Evolutionary conservation across 495 filamentous ascomycete species (phyloP), one percentile per base, ranked within the genome.

Genomic region (Penicillium macrosclerotiorum): DNA sequence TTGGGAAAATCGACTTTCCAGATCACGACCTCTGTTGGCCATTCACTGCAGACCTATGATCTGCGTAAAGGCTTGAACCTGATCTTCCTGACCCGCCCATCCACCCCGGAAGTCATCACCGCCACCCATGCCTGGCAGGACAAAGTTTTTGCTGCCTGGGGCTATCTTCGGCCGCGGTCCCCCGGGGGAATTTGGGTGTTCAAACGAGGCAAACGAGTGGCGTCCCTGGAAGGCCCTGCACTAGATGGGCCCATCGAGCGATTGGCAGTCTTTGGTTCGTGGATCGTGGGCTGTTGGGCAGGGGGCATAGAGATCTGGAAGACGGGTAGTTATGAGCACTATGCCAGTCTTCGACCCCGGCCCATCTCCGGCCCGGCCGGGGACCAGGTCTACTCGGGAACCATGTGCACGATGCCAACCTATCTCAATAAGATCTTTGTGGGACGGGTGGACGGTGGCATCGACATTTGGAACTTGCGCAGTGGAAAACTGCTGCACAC

Each of bases 381-480:
- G 12, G 76, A 72, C 41, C 77, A 74, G 47, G 71, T 83, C 48
- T 76, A 93, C 17, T 87, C 85, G 0, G 85, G 86, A 6, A 75
- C 81, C 24, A 75, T 95, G 35, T 82, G 76, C 59, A 91, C 78
- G 57, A 86, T 95, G 85, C 89, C 90, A 11, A 96, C 92, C 1
- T 97, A 86, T 65, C 68, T 97, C 18, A 99, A 97, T 73, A 99
- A 99, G 67, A 75, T 99, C 22, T 88, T 97, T 42, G 84, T 86
- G 25, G 93, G 89, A 4, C 81, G 88, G 47, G 75, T 73, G 46
- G 89, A 96, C 60, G 93, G 94, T n/a, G 81, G 78, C 62, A 80
- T 96, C 14, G 92, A 97, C 59, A 91, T 99, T 41, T 97, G 94
- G 94, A 99, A 99, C 60, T 67, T 97, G 41, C 90, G 84, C 60